Evolutionary conservation across 2,329 filamentous ascomycete species (phyloP).

Genomic region (Botrytis galanthina): DNA sequence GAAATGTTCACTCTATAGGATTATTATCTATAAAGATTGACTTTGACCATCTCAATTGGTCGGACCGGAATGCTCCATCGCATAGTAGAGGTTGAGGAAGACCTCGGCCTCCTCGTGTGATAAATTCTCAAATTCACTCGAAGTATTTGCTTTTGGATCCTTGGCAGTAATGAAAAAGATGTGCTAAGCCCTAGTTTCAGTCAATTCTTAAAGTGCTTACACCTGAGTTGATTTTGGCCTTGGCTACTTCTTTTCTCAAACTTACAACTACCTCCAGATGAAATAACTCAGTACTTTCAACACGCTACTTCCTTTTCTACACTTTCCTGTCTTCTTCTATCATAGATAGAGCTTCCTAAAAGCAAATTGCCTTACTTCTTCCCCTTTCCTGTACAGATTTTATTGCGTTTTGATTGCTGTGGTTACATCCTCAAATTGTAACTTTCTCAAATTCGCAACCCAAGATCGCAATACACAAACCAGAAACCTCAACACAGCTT

Average conservation of each 20-base stretch:
- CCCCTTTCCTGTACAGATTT: neutral
- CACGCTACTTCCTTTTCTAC: constrained; percentile 1
- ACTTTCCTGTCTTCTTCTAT: neutral
- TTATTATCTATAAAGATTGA: neutral
- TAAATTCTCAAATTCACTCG: constrained; percentile 4
- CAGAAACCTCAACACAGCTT: neutral
- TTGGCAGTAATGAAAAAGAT: neutral
- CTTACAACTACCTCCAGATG: neutral
- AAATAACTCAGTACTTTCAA: neutral
- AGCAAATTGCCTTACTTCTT: neutral
- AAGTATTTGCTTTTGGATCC: neutral
- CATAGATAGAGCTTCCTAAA: constrained; percentile 3
- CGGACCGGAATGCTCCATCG: neutral
- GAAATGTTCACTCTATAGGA: neutral
- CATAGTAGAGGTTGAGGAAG: neutral
- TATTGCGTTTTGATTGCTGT: neutral
- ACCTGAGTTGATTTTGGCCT: neutral
- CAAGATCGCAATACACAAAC: neutral
- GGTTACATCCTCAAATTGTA: neutral
- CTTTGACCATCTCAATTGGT: neutral
- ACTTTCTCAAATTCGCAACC: neutral
- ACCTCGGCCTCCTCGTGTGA: neutral
- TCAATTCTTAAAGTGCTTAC: constrained; percentile 2
- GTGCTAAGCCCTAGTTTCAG: neutral
- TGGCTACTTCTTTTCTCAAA: neutral